Evolutionary conservation across 805 yeast genomes (phyloP), one percentile per base, ranked within the genome.

Genomic region (Kodamaea lidongshanica): DNA sequence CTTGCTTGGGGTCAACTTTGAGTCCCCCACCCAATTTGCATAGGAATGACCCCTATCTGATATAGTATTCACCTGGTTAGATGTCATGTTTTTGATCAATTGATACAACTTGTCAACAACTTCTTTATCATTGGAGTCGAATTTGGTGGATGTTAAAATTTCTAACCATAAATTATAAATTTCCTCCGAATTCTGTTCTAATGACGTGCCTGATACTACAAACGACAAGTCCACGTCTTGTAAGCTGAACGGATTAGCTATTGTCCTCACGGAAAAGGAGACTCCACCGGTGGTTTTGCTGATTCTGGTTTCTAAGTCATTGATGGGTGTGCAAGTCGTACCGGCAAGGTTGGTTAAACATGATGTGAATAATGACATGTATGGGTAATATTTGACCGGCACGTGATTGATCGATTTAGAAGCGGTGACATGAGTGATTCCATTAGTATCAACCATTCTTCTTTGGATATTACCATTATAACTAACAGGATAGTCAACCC

Each of bases 31-130:
- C 4, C 76, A 65, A 42, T 76, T 70, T 3, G 97, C 95, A 56
- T 72, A 88, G 2, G 79, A 61, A 50, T 92, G 96, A 1, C 98
- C 98, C 33, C 81, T 65, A 34, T 88, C 92, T 7, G 95, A 88
- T 30, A 92, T 75, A 5, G 72, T 65, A 45, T 88, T 78, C 34
- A 85, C 62, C 46, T 84, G 83, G 44, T 85, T 88, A 19, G 87
- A 77, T 0, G 83, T 80, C 45, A 80, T 54, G 23, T 79, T 72
- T 46, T 81, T 81, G 23, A 92, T 74, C 46, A 92, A 63, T 1
- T 82, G 74, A 34, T 74, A 65, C 35, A 92, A 63, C 48, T 87
- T 89, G 31, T 77, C 79, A 28, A 75, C 60, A 5, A 60, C 65
- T 3, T 39, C 48, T 3, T 43, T 50, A 20, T 52, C 51, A 6